Evolutionary conservation across 768 basidiomycete genomes (phyloP).

Genomic region (Mrakia gelida): DNA sequence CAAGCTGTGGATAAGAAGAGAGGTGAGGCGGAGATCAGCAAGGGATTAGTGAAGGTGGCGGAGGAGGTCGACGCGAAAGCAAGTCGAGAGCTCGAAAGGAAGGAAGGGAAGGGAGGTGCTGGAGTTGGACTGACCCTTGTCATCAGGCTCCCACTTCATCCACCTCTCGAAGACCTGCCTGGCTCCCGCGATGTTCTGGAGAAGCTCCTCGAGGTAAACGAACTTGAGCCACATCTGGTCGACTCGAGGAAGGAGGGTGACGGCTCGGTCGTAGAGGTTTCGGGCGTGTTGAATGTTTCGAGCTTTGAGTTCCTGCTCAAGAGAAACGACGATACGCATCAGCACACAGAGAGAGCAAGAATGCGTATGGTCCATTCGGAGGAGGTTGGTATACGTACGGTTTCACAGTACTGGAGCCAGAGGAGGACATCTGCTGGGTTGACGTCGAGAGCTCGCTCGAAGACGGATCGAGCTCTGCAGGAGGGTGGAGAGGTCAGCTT

Average conservation of each 20-base stretch:
- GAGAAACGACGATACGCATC: neutral
- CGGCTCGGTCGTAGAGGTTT: conserved; percentile 94
- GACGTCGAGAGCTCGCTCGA: conserved; percentile 93
- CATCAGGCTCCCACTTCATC: conserved; percentile 99
- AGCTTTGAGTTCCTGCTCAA: conserved; percentile 71
- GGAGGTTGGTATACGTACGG: conserved; percentile 7
- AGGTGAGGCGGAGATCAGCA: neutral
- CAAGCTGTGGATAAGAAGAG: conserved; percentile 57
- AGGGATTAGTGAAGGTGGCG: neutral
- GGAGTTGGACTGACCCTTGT: conserved; percentile 50
- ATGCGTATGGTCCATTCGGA: too few relatives aligned
- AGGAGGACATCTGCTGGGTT: conserved; percentile 83
- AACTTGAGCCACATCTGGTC: conserved; percentile 99
- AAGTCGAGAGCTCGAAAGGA: neutral
- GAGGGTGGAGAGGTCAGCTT: conserved; percentile 4
- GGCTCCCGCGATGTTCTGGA: conserved; percentile 92
- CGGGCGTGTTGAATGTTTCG: conserved; percentile 96
- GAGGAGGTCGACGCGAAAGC: neutral
- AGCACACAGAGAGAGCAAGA: neutral
- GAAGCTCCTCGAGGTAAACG: conserved; percentile 93
- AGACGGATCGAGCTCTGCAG: conserved; percentile 75
- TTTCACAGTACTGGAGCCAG: conserved; percentile 59
- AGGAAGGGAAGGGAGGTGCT: neutral
- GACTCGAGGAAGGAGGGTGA: conserved; percentile 90
- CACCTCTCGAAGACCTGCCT: conserved; percentile 97